A percentile compares a stretch with the other conserved stretches of the same genome.
Evolutionary conservation across 768 basidiomycete genomes (phyloP).

Genomic region (Sporobolomyces roseus): DNA sequence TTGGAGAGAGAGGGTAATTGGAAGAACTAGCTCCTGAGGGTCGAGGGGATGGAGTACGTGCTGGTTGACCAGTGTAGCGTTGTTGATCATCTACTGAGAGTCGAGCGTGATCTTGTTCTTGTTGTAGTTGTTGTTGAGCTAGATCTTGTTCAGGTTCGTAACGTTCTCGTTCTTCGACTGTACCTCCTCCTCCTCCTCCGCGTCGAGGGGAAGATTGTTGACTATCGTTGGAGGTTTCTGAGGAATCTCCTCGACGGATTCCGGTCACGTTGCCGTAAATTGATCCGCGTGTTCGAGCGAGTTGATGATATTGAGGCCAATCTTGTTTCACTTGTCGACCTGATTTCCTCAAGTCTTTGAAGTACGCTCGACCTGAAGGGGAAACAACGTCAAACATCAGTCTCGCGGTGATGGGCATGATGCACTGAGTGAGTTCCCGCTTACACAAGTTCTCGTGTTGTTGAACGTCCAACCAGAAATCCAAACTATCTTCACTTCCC

Average conservation of each 20-base stretch:
- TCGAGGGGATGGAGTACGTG: slow-evolving; percentile 40
- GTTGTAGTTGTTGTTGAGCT: neutral
- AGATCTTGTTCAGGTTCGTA: too few species aligned
- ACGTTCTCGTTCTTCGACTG: too few species aligned
- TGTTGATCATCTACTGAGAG: slow-evolving; percentile 20
- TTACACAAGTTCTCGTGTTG: slow-evolving; percentile 95
- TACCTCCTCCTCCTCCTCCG: neutral
- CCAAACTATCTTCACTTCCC: slow-evolving; percentile 89
- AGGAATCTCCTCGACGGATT: slow-evolving; percentile 15
- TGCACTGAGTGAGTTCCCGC: neutral
- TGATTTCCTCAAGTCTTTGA: slow-evolving; percentile 96
- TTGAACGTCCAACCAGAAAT: slow-evolving; percentile 98
- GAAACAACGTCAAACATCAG: neutral
- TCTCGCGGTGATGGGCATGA: neutral
- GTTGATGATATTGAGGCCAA: slow-evolving; percentile 98
- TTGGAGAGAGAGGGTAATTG: slow-evolving; percentile 42
- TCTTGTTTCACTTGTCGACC: slow-evolving; percentile 89
- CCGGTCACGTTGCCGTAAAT: slow-evolving; percentile 61
- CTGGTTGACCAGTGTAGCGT: too few species aligned
- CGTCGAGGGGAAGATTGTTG: neutral
- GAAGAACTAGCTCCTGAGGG: slow-evolving; percentile 16
- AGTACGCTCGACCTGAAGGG: slow-evolving; percentile 67
- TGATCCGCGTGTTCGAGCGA: slow-evolving; percentile 74
- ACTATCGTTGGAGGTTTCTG: neutral
- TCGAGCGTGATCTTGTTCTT: slow-evolving; percentile 16